Conservation (phyloP, 345 rosid genomes). For the Linum tenue region DNA sequence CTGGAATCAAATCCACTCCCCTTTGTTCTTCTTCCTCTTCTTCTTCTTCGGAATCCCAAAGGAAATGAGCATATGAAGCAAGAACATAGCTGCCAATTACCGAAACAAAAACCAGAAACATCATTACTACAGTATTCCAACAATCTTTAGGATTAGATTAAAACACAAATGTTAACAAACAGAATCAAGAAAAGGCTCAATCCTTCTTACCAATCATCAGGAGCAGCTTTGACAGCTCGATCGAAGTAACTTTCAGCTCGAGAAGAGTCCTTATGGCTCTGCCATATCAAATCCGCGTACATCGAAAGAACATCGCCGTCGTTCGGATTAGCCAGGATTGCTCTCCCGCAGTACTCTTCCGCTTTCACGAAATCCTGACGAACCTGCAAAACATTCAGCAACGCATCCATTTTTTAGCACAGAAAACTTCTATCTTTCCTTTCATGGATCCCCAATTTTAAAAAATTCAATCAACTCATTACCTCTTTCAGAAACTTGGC, state of each 20-base stretch:
- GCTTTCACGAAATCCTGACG: slow-evolving; percentile 49
- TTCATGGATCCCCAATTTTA: neutral
- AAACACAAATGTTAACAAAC: neutral
- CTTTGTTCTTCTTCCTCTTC: slow-evolving; percentile 31
- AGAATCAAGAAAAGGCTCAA: neutral
- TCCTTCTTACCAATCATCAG: slow-evolving; percentile 45
- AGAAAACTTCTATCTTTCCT: neutral
- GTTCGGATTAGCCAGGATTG: slow-evolving; percentile 47
- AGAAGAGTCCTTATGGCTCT: slow-evolving; percentile 33
- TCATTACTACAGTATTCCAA: neutral
- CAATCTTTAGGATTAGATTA: neutral
- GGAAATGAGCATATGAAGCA: slow-evolving; percentile 65
- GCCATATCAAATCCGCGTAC: slow-evolving; percentile 58
- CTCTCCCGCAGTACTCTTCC: slow-evolving; percentile 55
- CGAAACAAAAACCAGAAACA: neutral
- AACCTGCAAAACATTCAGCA: slow-evolving; percentile 24
- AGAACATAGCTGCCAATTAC: slow-evolving; percentile 41
- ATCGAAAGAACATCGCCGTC: slow-evolving; percentile 51
- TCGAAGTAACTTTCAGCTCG: slow-evolving; percentile 48
- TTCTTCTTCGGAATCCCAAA: slow-evolving; percentile 60
- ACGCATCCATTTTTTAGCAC: neutral
- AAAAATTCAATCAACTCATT: neutral
- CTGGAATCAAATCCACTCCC: slow-evolving; percentile 10
- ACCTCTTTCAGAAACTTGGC: slow-evolving; percentile 71
- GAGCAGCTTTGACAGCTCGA: slow-evolving; percentile 51